Evolutionary conservation across 768 basidiomycete species (phyloP).

Genomic region (Cubamyces lactineus): DNA sequence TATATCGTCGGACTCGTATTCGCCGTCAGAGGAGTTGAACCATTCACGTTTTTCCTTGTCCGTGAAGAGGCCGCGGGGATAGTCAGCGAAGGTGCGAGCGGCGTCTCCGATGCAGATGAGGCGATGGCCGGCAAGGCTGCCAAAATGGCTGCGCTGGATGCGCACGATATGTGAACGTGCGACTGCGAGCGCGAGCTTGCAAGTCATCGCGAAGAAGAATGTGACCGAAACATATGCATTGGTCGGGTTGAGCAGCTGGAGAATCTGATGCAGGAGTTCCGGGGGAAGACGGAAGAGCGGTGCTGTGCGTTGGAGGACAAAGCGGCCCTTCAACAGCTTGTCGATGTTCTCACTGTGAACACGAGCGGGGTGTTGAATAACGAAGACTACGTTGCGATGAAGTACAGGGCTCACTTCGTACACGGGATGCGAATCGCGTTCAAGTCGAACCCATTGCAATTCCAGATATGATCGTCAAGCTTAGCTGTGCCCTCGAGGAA

Average conservation of each 20-base stretch:
- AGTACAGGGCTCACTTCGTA: background rate
- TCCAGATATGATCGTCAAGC: background rate
- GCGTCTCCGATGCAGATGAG: constrained; percentile 12
- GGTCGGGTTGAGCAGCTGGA: background rate
- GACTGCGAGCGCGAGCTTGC: constrained; percentile 11
- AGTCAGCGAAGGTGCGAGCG: background rate
- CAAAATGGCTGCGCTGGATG: constrained; percentile 5
- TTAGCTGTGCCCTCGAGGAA: background rate
- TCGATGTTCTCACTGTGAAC: background rate
- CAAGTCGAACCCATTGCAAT: background rate
- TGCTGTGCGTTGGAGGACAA: constrained; percentile 1
- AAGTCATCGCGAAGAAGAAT: constrained; percentile 17
- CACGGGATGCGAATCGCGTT: constrained; percentile 3
- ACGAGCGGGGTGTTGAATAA: background rate
- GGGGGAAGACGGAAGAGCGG: constrained; percentile 18
- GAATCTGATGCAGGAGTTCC: constrained; percentile 18
- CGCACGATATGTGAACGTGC: constrained; percentile 11
- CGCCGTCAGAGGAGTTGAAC: background rate
- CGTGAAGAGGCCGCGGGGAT: background rate
- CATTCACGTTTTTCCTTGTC: background rate
- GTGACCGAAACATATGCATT: constrained; percentile 1
- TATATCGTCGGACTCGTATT: background rate
- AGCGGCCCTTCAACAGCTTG: background rate
- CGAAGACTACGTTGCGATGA: too few species aligned
- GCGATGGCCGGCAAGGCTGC: constrained; percentile 14